Evolutionary conservation across 805 yeast genomes (phyloP).

Genomic region (Wickerhamiella domercqiae): DNA sequence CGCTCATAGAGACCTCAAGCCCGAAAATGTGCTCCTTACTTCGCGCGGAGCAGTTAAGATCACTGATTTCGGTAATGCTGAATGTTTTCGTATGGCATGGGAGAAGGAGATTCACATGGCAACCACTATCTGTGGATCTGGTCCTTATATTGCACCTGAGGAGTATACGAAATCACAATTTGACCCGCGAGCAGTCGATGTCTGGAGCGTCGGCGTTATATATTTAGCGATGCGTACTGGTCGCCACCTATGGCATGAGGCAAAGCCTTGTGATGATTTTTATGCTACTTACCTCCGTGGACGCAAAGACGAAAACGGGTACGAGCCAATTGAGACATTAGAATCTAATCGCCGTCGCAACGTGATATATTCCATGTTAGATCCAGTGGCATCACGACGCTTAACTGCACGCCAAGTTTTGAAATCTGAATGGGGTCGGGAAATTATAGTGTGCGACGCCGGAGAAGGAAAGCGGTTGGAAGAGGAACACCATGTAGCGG

Average conservation of each 20-base stretch:
- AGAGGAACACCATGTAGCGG: not conserved
- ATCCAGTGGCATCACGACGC: slow-evolving; percentile 78
- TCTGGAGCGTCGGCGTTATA: slow-evolving; percentile 78
- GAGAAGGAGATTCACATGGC: slow-evolving; percentile 55
- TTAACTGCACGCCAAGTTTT: slow-evolving; percentile 77
- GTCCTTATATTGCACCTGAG: slow-evolving; percentile 87
- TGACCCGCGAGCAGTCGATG: slow-evolving; percentile 69
- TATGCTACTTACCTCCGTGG: slow-evolving; percentile 59
- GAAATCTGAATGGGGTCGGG: slow-evolving; percentile 92
- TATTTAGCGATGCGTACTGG: slow-evolving; percentile 80
- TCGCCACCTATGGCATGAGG: slow-evolving; percentile 79
- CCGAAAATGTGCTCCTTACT: slow-evolving; percentile 67
- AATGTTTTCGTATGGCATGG: slow-evolving; percentile 84
- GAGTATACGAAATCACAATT: slow-evolving; percentile 46
- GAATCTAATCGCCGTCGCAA: slow-evolving; percentile 82
- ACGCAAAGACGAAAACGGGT: slow-evolving; percentile 71
- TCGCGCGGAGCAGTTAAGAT: slow-evolving; percentile 51
- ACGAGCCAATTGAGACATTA: slow-evolving; percentile 76
- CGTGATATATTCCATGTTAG: slow-evolving; percentile 83
- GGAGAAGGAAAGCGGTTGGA: slow-evolving; percentile 28
- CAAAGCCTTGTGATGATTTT: slow-evolving; percentile 61
- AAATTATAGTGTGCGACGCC: slow-evolving; percentile 63
- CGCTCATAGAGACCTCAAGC: slow-evolving; percentile 85
- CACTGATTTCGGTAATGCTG: slow-evolving; percentile 83
- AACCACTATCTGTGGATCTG: slow-evolving; percentile 72